phyloP scores from a whole-genome alignment of 208 protist genomes.

The Trypanosoma avium region DNA sequence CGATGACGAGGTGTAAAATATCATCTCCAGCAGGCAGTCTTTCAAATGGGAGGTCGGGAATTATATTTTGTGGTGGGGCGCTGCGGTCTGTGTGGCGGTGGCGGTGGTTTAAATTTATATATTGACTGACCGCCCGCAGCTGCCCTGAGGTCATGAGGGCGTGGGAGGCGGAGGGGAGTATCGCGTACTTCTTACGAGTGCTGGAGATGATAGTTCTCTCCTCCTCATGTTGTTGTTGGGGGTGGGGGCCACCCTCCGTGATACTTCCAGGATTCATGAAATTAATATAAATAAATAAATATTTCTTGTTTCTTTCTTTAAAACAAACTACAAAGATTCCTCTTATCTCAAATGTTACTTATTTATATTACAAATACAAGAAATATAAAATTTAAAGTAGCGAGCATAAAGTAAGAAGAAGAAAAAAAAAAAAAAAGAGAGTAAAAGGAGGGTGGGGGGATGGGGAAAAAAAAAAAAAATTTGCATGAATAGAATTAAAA shows the following conservation, averaged over 20 bases:
- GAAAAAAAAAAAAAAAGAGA: no score
- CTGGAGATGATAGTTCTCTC: slow-evolving; percentile 35
- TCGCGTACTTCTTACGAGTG: slow-evolving; percentile 52
- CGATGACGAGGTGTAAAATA: slow-evolving; percentile 45
- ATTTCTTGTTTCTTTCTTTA: background rate
- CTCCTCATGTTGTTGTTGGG: slow-evolving; percentile 2
- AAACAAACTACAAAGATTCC: no score
- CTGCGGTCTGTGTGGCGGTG: slow-evolving; percentile 40
- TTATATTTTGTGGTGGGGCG: slow-evolving; percentile 36
- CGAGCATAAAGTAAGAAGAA: no score
- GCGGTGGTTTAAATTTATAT: slow-evolving; percentile 37
- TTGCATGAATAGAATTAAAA: no score
- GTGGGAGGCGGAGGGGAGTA: slow-evolving; percentile 44
- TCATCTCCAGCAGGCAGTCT: slow-evolving; percentile 42
- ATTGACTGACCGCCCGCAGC: slow-evolving; percentile 53
- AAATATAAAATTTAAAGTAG: no score
- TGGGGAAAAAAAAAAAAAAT: no score
- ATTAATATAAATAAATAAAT: slow-evolving; percentile 4
- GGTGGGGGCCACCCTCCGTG: no score
- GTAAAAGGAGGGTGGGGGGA: no score
- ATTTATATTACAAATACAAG: no score
- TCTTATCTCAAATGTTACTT: no score
- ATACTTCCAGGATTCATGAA: no score
- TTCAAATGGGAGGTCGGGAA: slow-evolving; percentile 70
- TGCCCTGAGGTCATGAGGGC: slow-evolving; percentile 53